These are phyloP conservation scores for Umbellularia californica DNA, from an alignment of 164 flowering plant species.

Conservation along the genomic window DNA sequence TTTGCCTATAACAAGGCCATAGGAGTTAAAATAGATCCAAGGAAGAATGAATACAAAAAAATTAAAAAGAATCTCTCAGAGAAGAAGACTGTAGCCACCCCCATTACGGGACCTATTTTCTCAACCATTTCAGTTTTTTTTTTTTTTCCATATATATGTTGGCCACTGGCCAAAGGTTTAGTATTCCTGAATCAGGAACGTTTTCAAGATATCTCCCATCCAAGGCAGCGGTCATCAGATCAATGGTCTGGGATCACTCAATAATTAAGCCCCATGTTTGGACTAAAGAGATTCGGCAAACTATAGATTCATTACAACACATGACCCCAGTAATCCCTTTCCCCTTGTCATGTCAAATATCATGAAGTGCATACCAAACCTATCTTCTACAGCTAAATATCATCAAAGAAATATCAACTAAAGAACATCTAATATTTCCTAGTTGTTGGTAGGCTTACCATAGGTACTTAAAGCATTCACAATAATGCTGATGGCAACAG, in stretches of 20 bases:
- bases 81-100: no score
- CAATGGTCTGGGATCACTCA: no score
- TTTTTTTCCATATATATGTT: no score
- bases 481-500: conserved; percentile 60
- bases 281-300: no score
- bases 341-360: not conserved
- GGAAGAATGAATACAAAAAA: not conserved
- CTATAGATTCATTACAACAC: no score
- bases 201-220: no score
- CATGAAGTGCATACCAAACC: conserved; percentile 1
- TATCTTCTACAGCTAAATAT: not conserved
- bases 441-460: conserved; percentile 33
- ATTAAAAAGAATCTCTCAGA: not conserved
- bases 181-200: no score
- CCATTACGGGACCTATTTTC: no score
- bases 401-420: not conserved
- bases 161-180: not conserved
- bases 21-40: not conserved
- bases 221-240: no score
- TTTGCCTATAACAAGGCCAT: conserved; percentile 43
- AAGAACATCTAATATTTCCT: not conserved
- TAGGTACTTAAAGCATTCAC: conserved; percentile 60
- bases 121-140: no score
- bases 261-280: no score
- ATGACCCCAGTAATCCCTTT: no score